Base-by-base conservation (phyloP, 2,329 filamentous ascomycete species). In the Neopestalotiopsis clavispora region DNA sequence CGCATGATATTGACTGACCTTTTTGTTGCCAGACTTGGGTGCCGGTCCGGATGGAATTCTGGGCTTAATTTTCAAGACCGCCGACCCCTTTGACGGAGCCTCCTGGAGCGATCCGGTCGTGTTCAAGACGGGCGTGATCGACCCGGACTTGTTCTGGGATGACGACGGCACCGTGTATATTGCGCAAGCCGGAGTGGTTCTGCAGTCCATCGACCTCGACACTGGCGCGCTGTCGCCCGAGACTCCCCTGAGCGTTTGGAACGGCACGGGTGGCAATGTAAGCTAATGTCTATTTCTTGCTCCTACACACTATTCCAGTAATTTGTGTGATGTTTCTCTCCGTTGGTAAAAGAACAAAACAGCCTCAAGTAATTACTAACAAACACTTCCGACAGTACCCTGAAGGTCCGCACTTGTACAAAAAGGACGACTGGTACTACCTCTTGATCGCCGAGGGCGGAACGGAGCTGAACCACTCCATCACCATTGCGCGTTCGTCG, bases 361-460 rank as follows among this genome's bases (percentile, higher is more conserved):
- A 28, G 23, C 23, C 23, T 28, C 5, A 17, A 52, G 0, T 17
- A 10, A 52, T 20, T 20, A 7, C 45, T 17, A 9, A 52, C 1
- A 45, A 45, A 28, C 0, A 38, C 34, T n/a, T 20, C 20, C 14
- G 45, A 6, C n/a, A 52, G 77, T 5, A 80, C 74, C 20, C 81
- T 0, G 81, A 81, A 59, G 82, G 80, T 0, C 80, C 81, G 0
- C 80, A 82, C 65, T 76, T 82, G 32, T 78, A 78, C 72, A 82
- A 82, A 67, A 78, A 78, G 1, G 81, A 80, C 4, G 75, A 73
- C 0, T 84, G 79, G 62, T 84, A 82, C 63, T 85, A 84, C 68
- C 76, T 84, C 4, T 78, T 84, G 60, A 84, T 83, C 4, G 80
- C 82, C 0, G 83, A 85, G 59, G 83, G 83, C 0, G 84, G 84